These are phyloP conservation scores for Trichophyton rubrum DNA, from an alignment of 2,329 filamentous ascomycete genomes.

Conservation along the genomic window DNA sequence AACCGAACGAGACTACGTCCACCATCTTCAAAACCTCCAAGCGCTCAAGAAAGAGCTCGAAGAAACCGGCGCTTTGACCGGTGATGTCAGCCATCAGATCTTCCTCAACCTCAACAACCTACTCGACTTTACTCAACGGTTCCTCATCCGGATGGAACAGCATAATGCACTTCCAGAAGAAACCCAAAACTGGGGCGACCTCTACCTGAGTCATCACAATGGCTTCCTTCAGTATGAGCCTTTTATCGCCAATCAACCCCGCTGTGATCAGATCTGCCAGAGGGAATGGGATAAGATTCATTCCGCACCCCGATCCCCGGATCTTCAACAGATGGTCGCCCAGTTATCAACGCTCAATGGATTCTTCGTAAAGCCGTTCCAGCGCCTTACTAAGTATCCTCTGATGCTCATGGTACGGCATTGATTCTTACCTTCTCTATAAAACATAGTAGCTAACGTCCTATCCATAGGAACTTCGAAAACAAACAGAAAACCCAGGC, in stretches of 20 bases:
- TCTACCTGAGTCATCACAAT: constrained; percentile 75
- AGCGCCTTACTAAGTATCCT: constrained; percentile 88
- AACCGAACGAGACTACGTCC: constrained; percentile 94
- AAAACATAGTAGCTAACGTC: background rate
- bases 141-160: constrained; percentile 90
- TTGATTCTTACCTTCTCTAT: background rate
- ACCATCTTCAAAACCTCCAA: constrained; percentile 88
- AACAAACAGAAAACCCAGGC: constrained; percentile 64
- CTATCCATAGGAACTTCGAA: constrained; percentile 57
- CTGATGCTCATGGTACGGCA: constrained; percentile 64
- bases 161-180: constrained; percentile 70
- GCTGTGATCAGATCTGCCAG: constrained; percentile 73
- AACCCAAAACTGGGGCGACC: constrained; percentile 85
- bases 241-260: constrained; percentile 92
- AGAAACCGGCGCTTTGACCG: constrained; percentile 73
- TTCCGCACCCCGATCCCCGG: constrained; percentile 51
- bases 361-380: constrained; percentile 92
- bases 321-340: constrained; percentile 61
- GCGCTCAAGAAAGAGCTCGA: constrained; percentile 83
- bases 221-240: constrained; percentile 88
- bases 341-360: constrained; percentile 80
- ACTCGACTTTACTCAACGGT: constrained; percentile 87
- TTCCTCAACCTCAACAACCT: constrained; percentile 94
- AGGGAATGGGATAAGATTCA: constrained; percentile 79
- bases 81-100: constrained; percentile 84